Evolutionary conservation across 1,139 yeast species (phyloP).

Genomic region (Hyphopichia buzzinii): DNA sequence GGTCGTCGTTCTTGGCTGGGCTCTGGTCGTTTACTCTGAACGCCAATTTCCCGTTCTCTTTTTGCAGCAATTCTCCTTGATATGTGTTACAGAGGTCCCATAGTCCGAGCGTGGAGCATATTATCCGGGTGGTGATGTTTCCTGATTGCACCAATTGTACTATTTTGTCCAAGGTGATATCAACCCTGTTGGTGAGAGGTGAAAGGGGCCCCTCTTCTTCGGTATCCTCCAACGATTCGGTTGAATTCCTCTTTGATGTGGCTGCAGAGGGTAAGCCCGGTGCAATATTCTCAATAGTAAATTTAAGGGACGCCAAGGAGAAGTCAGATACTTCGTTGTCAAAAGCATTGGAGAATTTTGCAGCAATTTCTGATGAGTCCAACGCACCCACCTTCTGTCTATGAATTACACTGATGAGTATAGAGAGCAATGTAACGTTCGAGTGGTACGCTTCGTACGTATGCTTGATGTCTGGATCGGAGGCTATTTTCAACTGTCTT

Average conservation of each 20-base stretch:
- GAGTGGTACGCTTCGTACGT: slow-evolving; percentile 13
- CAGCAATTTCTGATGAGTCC: slow-evolving; percentile 3
- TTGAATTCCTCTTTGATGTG: not conserved
- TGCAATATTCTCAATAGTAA: slow-evolving; percentile 17
- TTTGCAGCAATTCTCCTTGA: slow-evolving; percentile 13
- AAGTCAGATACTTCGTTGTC: slow-evolving; percentile 7
- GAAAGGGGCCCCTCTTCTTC: not conserved
- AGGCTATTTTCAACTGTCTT: not conserved
- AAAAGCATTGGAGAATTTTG: slow-evolving; percentile 8
- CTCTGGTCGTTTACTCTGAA: slow-evolving; percentile 1
- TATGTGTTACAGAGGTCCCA: slow-evolving; percentile 31
- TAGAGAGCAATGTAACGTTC: slow-evolving; percentile 18
- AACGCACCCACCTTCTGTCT: not conserved
- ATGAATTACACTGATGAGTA: slow-evolving; percentile 13
- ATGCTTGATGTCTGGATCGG: slow-evolving; percentile 3
- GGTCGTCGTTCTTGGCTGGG: not conserved
- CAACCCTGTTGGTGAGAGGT: not conserved
- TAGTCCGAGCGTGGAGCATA: slow-evolving; percentile 31
- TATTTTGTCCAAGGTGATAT: not conserved
- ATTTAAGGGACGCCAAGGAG: slow-evolving; percentile 14
- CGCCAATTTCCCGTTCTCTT: slow-evolving; percentile 6
- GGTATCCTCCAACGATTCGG: not conserved
- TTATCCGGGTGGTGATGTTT: slow-evolving; percentile 24
- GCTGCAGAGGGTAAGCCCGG: slow-evolving; percentile 12
- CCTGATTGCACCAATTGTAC: slow-evolving; percentile 11